A percentile compares a stretch with the other conserved stretches of the same genome.
Evolutionary conservation across 2,329 filamentous ascomycete genomes (phyloP).

Genomic region (Epichloe festucae): DNA sequence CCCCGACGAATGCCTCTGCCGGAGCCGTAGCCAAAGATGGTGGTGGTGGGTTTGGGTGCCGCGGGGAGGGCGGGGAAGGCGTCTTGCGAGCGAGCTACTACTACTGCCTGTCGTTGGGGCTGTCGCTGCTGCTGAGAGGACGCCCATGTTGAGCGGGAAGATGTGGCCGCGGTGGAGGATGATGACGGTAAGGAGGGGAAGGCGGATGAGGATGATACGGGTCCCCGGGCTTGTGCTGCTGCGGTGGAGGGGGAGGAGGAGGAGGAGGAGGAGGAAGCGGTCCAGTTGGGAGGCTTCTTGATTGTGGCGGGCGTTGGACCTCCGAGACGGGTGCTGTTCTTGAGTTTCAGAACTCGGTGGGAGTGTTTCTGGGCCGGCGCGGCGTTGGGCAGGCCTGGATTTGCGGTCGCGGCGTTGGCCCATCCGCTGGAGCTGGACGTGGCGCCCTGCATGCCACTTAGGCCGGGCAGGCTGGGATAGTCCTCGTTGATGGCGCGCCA

Average conservation of each 20-base stretch:
- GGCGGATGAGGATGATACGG: background rate
- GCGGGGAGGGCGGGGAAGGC: slow-evolving; percentile 70
- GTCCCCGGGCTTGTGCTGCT: background rate
- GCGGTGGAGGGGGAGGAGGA: background rate
- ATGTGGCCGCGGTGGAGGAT: slow-evolving; percentile 24
- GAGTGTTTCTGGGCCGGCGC: slow-evolving; percentile 35
- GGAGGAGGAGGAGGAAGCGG: background rate
- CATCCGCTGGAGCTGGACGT: slow-evolving; percentile 44
- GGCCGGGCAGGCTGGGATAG: slow-evolving; percentile 75
- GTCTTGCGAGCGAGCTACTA: slow-evolving; percentile 31
- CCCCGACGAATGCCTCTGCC: slow-evolving; percentile 42
- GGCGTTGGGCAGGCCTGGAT: slow-evolving; percentile 28
- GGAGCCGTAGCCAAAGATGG: slow-evolving; percentile 48
- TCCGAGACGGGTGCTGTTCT: slow-evolving; percentile 40
- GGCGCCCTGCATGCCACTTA: slow-evolving; percentile 53
- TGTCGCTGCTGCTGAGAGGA: slow-evolving; percentile 17
- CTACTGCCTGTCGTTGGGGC: slow-evolving; percentile 18
- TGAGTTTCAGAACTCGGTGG: slow-evolving; percentile 43
- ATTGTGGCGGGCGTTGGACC: slow-evolving; percentile 16
- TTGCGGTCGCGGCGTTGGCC: slow-evolving; percentile 47
- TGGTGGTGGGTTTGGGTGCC: slow-evolving; percentile 55
- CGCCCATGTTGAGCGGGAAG: slow-evolving; percentile 14
- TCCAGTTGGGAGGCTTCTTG: background rate
- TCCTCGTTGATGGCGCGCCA: slow-evolving; percentile 95
- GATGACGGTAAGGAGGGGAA: slow-evolving; percentile 5